Percentiles rank a stretch among this genome's conserved stretches.
phyloP scores from a whole-genome alignment of 2,329 filamentous ascomycete species.

The Coniella lustricola region DNA sequence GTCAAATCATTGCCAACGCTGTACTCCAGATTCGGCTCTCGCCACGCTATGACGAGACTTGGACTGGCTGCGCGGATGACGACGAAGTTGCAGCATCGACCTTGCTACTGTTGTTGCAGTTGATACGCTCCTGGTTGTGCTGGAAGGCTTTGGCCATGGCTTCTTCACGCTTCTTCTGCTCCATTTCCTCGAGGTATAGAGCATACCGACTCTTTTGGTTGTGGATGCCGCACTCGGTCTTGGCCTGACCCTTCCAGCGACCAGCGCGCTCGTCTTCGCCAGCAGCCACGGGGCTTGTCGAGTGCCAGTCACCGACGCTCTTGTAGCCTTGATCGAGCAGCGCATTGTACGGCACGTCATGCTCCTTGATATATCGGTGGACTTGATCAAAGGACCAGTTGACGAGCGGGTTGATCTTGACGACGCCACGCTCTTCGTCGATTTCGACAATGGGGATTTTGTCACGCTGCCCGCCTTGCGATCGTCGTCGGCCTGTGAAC shows the following conservation, averaged over 20 bases:
- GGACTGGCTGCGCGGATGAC: slow-evolving; percentile 7
- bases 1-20: slow-evolving; percentile 4
- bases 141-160: slow-evolving; percentile 16
- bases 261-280: slow-evolving; percentile 94
- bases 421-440: slow-evolving; percentile 75
- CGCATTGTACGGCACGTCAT: slow-evolving; percentile 89
- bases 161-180: slow-evolving; percentile 33
- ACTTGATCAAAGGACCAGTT: slow-evolving; percentile 92
- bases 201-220: slow-evolving; percentile 94
- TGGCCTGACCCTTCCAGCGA: slow-evolving; percentile 90
- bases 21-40: neutral
- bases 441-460: slow-evolving; percentile 87
- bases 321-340: slow-evolving; percentile 94
- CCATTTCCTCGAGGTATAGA: slow-evolving; percentile 69
- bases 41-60: slow-evolving; percentile 11
- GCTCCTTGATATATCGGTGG: slow-evolving; percentile 74
- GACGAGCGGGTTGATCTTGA: slow-evolving; percentile 97
- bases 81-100: slow-evolving; percentile 2
- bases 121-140: slow-evolving; percentile 13
- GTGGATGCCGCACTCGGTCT: slow-evolving; percentile 98
- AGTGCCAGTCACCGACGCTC: slow-evolving; percentile 97
- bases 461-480: slow-evolving; percentile 87
- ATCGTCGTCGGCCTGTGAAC: slow-evolving; percentile 82
- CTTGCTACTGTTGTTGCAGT: neutral
- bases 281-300: slow-evolving; percentile 79